Evolutionary conservation across 495 filamentous ascomycete species (phyloP), one percentile per base, ranked within the genome.

Genomic region (Talaromyces thailandensis): DNA sequence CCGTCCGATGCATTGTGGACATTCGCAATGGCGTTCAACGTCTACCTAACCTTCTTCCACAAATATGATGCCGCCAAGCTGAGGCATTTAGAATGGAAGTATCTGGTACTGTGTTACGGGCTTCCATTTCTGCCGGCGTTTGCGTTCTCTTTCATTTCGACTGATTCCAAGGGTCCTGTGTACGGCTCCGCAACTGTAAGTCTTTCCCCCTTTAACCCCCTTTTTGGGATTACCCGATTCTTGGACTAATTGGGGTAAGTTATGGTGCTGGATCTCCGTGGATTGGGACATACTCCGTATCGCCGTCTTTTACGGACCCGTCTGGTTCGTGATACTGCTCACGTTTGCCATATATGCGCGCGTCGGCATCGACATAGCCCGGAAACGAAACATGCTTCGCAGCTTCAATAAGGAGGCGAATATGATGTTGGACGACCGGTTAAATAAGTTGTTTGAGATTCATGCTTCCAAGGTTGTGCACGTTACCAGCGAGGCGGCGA

Each of bases 1-100:
- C 75, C 88, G 1, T 89, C 90, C 3, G 91, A 95, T 75, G 87
- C 90, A 3, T 76, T 87, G 48, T 92, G 88, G 89, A 87, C 88
- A 1, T 78, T 93, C 52, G 88, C 88, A 56, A 96, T 96, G 92
- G 90, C 91, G 2, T 79, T 88, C 62, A 96, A 96, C 67, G 91
- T 96, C 63, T 91, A 90, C 68, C 75, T 95, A 21, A 93, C 90
- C 16, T 92, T 96, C 66, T 94, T 93, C 71, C 81, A 81, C 65
- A 86, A 87, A 63, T 93, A 86, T 68, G 83, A 87, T 56, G 84
- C 87, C 0, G 74, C 82, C 2, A 80, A 84, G 60, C 80, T 96
- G 56, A 84, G 86, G 2, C 76, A 69, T 16, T 79, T 93, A 64
- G 92, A 96, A 68, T 82, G 84, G 64, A 84, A 81, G 60, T 95